phyloP scores from a whole-genome alignment of 805 yeast species.

The Candida michaelii region DNA sequence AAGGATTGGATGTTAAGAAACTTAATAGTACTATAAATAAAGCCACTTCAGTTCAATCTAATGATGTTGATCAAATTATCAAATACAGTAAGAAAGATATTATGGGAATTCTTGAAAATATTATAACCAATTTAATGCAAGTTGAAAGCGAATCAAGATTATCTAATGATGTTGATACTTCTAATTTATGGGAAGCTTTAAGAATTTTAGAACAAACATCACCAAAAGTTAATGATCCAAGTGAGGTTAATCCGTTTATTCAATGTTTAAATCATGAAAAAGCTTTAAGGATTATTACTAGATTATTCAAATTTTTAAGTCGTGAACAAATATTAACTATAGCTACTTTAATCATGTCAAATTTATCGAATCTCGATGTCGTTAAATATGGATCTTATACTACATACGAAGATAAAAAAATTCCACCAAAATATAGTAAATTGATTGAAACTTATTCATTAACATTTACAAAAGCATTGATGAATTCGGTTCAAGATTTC shows the following conservation, averaged over 20 bases:
- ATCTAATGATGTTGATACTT: conserved; percentile 34
- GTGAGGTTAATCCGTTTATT: conserved; percentile 72
- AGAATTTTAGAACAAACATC: conserved; percentile 64
- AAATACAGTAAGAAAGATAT: conserved; percentile 42
- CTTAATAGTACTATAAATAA: conserved; percentile 22
- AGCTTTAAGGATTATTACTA: conserved; percentile 84
- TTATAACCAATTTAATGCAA: conserved; percentile 72
- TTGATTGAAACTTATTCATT: conserved; percentile 76
- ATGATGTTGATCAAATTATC: conserved; percentile 17
- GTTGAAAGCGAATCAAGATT: conserved; percentile 63
- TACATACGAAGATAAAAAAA: conserved; percentile 48
- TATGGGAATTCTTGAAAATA: conserved; percentile 71
- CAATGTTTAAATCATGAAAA: conserved; percentile 81
- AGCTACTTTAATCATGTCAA: conserved; percentile 74
- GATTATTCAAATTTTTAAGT: conserved; percentile 79
- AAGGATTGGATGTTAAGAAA: conserved; percentile 17
- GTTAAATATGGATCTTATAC: conserved; percentile 78
- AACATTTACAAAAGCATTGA: conserved; percentile 80
- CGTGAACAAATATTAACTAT: conserved; percentile 76
- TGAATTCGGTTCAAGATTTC: conserved; percentile 79
- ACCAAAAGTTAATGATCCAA: conserved; percentile 48
- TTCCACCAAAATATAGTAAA: conserved; percentile 54
- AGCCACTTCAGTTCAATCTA: conserved; percentile 23
- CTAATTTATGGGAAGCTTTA: conserved; percentile 71
- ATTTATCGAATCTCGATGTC: conserved; percentile 76